Percentiles rank a stretch among this genome's conserved stretches.
phyloP scores from a whole-genome alignment of 306 rosid species.

The Boehmeria nivea region DNA sequence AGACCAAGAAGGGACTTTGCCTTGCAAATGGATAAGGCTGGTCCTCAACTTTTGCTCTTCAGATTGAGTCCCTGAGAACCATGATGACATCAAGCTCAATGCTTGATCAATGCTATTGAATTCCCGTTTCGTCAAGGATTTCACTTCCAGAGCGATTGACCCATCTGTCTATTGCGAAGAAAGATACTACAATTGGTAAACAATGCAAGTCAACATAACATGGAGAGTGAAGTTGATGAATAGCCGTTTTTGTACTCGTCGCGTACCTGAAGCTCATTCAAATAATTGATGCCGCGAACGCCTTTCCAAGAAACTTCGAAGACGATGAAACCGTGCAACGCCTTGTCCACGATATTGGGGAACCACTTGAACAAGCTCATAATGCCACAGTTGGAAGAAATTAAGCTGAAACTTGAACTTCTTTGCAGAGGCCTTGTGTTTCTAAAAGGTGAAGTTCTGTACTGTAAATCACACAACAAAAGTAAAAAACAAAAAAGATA shows the following conservation, averaged over 20 bases:
- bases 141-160: conserved; percentile 15
- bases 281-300: conserved; percentile 11
- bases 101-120: conserved; percentile 14
- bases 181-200: neutral
- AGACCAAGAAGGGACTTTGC: conserved; percentile 1
- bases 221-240: too few species aligned
- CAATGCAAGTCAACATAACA: too few species aligned
- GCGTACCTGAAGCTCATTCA: conserved; percentile 11
- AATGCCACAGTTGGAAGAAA: neutral
- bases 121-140: conserved; percentile 11
- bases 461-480: neutral
- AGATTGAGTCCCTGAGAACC: conserved; percentile 6
- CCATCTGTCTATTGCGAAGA: conserved; percentile 10
- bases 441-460: conserved; percentile 12
- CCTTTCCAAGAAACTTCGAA: conserved; percentile 11
- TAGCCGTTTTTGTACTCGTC: too few species aligned
- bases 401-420: conserved; percentile 5
- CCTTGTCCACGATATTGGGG: neutral
- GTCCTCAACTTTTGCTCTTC: neutral
- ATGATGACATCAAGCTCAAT: conserved; percentile 6
- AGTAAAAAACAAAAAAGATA: neutral
- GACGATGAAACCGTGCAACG: conserved; percentile 12
- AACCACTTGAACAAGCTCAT: neutral
- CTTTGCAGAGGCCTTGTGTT: conserved; percentile 10
- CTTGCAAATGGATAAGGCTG: conserved; percentile 3